Percentiles rank a stretch among this genome's conserved stretches.
Evolutionary conservation across 192 early-diverging fungal genomes (phyloP).

Genomic region (Coemansia sp.): DNA sequence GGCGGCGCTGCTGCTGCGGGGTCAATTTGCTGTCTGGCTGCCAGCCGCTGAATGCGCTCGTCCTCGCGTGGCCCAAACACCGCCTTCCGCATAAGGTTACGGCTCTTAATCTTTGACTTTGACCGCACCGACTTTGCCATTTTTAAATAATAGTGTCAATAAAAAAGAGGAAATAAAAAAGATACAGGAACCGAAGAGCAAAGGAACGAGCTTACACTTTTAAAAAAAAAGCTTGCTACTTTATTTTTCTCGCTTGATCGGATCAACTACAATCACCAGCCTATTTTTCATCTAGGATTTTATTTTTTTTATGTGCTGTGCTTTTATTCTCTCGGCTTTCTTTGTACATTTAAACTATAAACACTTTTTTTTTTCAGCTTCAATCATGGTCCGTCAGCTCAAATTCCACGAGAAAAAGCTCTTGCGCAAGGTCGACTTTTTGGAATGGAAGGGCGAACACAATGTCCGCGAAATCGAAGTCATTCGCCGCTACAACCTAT

Average conservation of each 20-base stretch:
- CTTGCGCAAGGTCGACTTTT: slow-evolving; percentile 93
- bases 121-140: slow-evolving; percentile 52
- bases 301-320: background rate
- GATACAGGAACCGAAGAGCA: background rate
- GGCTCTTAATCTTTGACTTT: slow-evolving; percentile 49
- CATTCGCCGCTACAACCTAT: slow-evolving; percentile 87
- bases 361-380: background rate
- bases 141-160: background rate
- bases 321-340: background rate
- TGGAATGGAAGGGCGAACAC: slow-evolving; percentile 87
- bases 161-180: background rate
- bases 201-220: background rate
- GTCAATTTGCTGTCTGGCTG: slow-evolving; percentile 33
- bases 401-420: slow-evolving; percentile 96
- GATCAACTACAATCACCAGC: slow-evolving; percentile 1
- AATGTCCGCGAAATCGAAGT: slow-evolving; percentile 82
- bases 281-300: background rate
- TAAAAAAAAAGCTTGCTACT: background rate
- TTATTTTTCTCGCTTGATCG: slow-evolving; percentile 16
- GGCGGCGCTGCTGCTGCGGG: slow-evolving; percentile 11
- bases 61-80: slow-evolving; percentile 50
- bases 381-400: slow-evolving; percentile 67
- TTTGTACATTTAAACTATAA: background rate
- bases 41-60: slow-evolving; percentile 51
- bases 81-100: slow-evolving; percentile 35